Conservation (phyloP, 2,329 filamentous ascomycete genomes). For the Pseudopithomyces chartarum region DNA sequence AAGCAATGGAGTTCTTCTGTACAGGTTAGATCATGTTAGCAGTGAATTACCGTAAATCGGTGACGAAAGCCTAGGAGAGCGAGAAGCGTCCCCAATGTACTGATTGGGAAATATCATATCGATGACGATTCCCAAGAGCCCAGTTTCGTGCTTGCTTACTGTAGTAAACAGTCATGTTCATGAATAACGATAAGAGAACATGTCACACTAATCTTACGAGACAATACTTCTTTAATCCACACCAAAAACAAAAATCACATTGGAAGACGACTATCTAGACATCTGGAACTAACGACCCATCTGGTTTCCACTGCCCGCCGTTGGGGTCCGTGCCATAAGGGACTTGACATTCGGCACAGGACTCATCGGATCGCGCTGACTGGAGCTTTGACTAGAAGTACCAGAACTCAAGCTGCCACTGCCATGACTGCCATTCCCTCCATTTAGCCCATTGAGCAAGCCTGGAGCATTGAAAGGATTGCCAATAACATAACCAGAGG, state of each 20-base stretch:
- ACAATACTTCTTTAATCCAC: slow-evolving; percentile 6
- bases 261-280: slow-evolving; percentile 22
- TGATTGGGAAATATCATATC: no score
- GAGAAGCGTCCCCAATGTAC: no score
- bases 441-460: slow-evolving; percentile 38
- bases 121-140: no score
- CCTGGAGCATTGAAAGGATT: slow-evolving; percentile 47
- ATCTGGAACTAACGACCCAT: slow-evolving; percentile 15
- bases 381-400: slow-evolving; percentile 46
- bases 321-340: slow-evolving; percentile 40
- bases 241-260: slow-evolving; percentile 33
- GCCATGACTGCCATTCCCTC: slow-evolving; percentile 52
- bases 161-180: background rate
- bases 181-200: background rate
- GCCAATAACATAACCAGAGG: slow-evolving; percentile 32
- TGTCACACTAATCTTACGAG: background rate
- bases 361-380: slow-evolving; percentile 46
- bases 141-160: no score
- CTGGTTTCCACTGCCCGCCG: slow-evolving; percentile 33
- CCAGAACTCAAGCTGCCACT: slow-evolving; percentile 54
- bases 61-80: no score
- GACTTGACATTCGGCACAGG: slow-evolving; percentile 41
- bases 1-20: background rate
- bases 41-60: no score
- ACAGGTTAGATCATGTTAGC: no score